Base-by-base conservation (phyloP, 495 filamentous ascomycete genomes). In the Trichoderma asperelloides region DNA sequence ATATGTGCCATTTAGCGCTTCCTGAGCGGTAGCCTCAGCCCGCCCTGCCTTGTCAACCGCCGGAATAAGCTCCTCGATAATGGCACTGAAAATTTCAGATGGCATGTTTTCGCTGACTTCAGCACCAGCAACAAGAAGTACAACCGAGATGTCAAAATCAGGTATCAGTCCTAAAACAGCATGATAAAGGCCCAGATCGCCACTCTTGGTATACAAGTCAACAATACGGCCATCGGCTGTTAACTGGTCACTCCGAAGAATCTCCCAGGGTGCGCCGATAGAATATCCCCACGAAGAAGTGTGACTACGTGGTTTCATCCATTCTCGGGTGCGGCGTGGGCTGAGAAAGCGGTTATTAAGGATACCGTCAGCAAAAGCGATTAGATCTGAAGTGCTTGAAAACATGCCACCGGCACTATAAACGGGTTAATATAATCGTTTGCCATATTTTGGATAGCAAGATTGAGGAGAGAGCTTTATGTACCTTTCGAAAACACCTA, bases 201-300 rank as follows among this genome's bases (percentile, higher is more conserved):
- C 85, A 23, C 73, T 67, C 69, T 87, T 87, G 49, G 80, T 83
- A 73, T 86, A 87, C n/a, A 86, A 71, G 27, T 86, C 82, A 37
- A 83, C 72, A 0, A 78, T 64, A 18, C 77, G 76, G 65, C 72
- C 72, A 51, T 79, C 77, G n/a, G 65, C 65, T 7, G 78, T 80
- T 21, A 76, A 71, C 23, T 68, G 72, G 16, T 71, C 65, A 30
- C 72, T 73, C 33, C 76, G 74, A 18, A 70, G 68, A 25, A 87
- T 87, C 63, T 88, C 85, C 85, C 85, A 87, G 0, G 85, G 85
- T 0, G 78, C 76, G 9, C 85, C 85, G 27, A 87, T 73, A 5
- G 75, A 70, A 6, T 76, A 64, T 11, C 75, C 74, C 0, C 77
- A 67, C 5, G 78, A 78, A 0, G 83, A 78, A 23, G 84, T 86